Evolutionary conservation across 2,329 filamentous ascomycete genomes (phyloP), one percentile per base, ranked within the genome.

Genomic region (Penicillium sp.): DNA sequence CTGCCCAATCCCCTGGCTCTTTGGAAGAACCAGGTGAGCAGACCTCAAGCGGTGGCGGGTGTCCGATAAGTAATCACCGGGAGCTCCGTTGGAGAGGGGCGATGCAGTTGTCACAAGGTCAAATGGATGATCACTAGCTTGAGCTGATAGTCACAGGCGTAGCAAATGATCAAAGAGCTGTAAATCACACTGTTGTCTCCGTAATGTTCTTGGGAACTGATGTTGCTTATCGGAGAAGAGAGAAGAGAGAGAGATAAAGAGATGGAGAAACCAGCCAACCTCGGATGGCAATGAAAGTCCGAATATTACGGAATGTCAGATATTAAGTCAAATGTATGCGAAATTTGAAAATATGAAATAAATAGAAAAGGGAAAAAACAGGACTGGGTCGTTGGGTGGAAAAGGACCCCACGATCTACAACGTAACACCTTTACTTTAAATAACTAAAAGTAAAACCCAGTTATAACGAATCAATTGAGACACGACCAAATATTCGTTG

Each of bases 11-110:
- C 61, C 70, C 74, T 73, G 73, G 73, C 71, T 75, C 74, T 70
- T 65, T 63, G 58, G 47, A 61, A 75, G 73, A 76, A 77, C 74
- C 74, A 76, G 73, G 72, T 70, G 73, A 74, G 70, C 69, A 76
- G 73, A 75, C 67, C 68, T 70, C 59, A 64, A 67, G 61, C 37
- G 48, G 48, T 61, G 55, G 43, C 61, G 65, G 45, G 33, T 60
- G 64, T 66, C 62, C 64, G 62, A 64, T 65, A 63, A 52, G 65
- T 69, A 64, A 62, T 67, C 58, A 56, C 58, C 59, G 59, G 52
- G 43, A 60, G 59, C 50, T 62, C 51, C 45, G 51, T 55, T 47
- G 30, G 16, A 26, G 55, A 33, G 30, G 19, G 43, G 19, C 26
- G 45, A 37, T 25, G 30, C 19, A 43, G 33, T 11, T 43, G 38